Base-by-base conservation (phyloP, 352 stramenopile species). In the Globisporangium recalcitrans region DNA sequence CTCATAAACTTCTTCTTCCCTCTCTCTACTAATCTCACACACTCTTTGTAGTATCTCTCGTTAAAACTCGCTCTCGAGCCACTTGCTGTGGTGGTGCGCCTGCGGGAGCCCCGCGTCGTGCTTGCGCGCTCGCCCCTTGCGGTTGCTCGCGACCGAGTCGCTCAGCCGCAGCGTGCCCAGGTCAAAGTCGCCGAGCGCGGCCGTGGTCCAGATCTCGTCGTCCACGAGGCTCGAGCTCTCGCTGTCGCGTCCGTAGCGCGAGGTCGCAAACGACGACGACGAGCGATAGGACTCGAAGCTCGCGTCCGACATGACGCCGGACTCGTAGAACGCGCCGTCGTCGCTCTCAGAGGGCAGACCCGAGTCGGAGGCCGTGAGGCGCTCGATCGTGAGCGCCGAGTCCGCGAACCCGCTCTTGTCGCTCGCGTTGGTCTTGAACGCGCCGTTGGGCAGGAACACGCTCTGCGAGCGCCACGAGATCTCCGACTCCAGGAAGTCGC, bases 51-150 rank as follows among this genome's bases (percentile, higher is more conserved):
- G 11, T 9, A 27, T 62, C n/a, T 31, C 3, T 52, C 40, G 32
- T 38, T 64, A 64, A 32, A 64, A 64, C 27, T 64, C 58, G 19
- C 58, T 64, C 38, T 64, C 58, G 10, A 53, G 47, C 47, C 49
- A 64, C 49, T 44, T 44, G 27, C 22, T 34, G 22, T 56, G 48
- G 29, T 63, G 44, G 27, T 60, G 53, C 40, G 16, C 32, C 29
- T 52, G 29, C 5, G 36, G 13, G 16, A 29, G 48, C 3, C 26
- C 32, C 48, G 48, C 24, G 16, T 58, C 11, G 11, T 38, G n/a
- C 32, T 32, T 47, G 52, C 22, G 24, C 1, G 7, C 10, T n/a
- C n/a, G 46, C 21, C 5, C 26, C 46, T 52, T 46, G 21, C 49
- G 29, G 27, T 32, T 32, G 34, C 31, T 29, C 16, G 52, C 26